Base-by-base conservation (phyloP, 1,139 yeast genomes). In the Geotrichum cucujoidarum region DNA sequence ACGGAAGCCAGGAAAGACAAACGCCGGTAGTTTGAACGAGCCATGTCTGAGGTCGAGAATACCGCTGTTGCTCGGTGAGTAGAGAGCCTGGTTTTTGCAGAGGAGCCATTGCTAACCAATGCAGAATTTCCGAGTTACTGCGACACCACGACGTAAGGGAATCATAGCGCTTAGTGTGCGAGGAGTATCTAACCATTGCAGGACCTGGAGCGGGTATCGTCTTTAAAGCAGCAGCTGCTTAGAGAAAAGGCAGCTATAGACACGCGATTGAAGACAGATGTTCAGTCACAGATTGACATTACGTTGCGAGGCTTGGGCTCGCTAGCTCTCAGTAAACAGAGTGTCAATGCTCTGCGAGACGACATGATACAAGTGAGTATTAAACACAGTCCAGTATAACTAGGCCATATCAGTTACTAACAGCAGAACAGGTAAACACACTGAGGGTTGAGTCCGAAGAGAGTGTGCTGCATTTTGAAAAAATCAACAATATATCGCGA, bases 161-260 rank as follows among this genome's bases (percentile, higher is more conserved):
- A 24, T 8, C 14, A 17, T 20, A 14, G 13, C 29, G 17, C 22
- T 25, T 41, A 10, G 7, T 14, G 7, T n/a, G 17, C n/a, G 27
- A 16, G 6, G 11, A 14, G 21, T n/a, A n/a, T 25, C 2, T 24
- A 17, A 29, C 17, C 34, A 8, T 20, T 5, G 3, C 55, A 55
- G 55, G 86, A 83, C 56, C 70, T 83, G 51, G 77, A 73, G 45
- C 81, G 80, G 58, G 74, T 81, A 11, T 65, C 72, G 8, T 64
- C 71, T 1, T 67, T 82, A 35, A 76, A 78, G 52, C 81, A 76
- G 55, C 86, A 81, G 57, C 73, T 87, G 49, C 59, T 67, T 38
- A 77, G 85, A 54, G 94, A 87, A 60, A 84, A 83, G 62, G 74
- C 83, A 0, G 75, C 84, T 1, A 68, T 85, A n/a, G 95, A 87